Conservation (phyloP, 2,329 filamentous ascomycete genomes). For the Stachybotrys chlorohalonatus region DNA sequence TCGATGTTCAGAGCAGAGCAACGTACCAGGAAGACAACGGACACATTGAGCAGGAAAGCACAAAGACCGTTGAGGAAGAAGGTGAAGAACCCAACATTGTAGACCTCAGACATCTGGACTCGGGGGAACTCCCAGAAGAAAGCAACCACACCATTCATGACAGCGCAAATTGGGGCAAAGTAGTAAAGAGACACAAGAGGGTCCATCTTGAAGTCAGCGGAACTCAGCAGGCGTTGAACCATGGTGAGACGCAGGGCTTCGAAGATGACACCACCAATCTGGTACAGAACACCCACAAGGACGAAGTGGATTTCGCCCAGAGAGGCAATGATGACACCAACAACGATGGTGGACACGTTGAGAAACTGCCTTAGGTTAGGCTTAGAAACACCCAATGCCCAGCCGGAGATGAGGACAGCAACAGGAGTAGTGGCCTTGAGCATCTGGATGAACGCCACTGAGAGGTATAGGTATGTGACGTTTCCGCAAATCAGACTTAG, state of each 20-base stretch:
- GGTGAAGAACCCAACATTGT: constrained; percentile 62
- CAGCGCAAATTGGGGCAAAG: constrained; percentile 75
- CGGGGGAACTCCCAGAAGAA: constrained; percentile 65
- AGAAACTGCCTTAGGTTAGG: constrained; percentile 80
- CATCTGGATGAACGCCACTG: constrained; percentile 98
- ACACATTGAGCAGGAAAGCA: constrained; percentile 76
- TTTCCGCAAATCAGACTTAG: constrained; percentile 95
- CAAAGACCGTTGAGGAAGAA: constrained; percentile 69
- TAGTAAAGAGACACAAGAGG: constrained; percentile 84
- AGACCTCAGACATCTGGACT: constrained; percentile 60
- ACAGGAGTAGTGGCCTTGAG: constrained; percentile 97
- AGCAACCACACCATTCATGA: constrained; percentile 70
- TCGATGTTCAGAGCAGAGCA: background rate
- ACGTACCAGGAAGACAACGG: constrained; percentile 76
- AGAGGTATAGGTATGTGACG: constrained; percentile 89
- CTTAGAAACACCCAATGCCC: constrained; percentile 75
- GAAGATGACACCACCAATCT: constrained; percentile 69
- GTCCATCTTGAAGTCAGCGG: constrained; percentile 85
- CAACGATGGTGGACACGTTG: constrained; percentile 89
- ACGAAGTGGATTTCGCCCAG: constrained; percentile 94
- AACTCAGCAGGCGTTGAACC: constrained; percentile 75
- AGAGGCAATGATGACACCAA: constrained; percentile 91
- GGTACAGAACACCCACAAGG: constrained; percentile 68
- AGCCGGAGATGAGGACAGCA: constrained; percentile 81
- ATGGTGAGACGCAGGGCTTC: constrained; percentile 77